Evolutionary conservation across 805 yeast species (phyloP).

Genomic region (Starmera pachycereana): DNA sequence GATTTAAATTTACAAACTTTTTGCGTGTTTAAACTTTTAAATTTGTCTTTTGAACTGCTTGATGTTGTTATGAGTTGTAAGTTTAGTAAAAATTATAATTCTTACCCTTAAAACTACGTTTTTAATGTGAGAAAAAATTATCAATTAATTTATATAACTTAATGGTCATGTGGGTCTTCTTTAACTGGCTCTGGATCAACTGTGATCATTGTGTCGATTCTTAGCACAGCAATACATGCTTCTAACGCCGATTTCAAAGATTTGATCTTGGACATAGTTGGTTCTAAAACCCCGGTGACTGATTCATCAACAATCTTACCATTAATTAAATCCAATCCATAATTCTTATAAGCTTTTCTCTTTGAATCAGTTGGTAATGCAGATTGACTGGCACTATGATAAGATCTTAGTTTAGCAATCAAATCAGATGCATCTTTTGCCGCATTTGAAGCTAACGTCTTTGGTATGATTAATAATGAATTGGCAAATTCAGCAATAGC

Average conservation of each 20-base stretch:
- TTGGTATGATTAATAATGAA: conserved; percentile 85
- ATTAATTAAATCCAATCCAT: conserved; percentile 83
- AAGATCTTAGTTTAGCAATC: conserved; percentile 90
- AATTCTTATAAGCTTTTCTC: conserved; percentile 77
- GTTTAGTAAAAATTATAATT: no score
- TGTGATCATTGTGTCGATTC: conserved; percentile 97
- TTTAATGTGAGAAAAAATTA: no score
- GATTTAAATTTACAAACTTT: no score
- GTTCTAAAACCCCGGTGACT: conserved; percentile 84
- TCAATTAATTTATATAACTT: conserved; percentile 1
- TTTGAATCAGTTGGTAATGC: conserved; percentile 78
- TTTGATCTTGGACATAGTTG: conserved; percentile 86
- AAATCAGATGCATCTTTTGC: conserved; percentile 95
- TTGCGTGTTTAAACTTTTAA: no score
- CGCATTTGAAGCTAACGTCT: conserved; percentile 93
- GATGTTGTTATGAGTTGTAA: no score
- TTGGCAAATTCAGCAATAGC: conserved; percentile 97
- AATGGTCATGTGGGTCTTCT: conserved; percentile 88
- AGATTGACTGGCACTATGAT: conserved; percentile 89
- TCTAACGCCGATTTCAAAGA: conserved; percentile 92
- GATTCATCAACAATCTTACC: conserved; percentile 89
- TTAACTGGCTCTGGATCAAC: conserved; percentile 92
- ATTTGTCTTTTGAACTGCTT: no score
- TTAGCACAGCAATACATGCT: conserved; percentile 93
- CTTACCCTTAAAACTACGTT: no score